Evolutionary conservation across 805 yeast genomes (phyloP).

Genomic region (Candida montana): DNA sequence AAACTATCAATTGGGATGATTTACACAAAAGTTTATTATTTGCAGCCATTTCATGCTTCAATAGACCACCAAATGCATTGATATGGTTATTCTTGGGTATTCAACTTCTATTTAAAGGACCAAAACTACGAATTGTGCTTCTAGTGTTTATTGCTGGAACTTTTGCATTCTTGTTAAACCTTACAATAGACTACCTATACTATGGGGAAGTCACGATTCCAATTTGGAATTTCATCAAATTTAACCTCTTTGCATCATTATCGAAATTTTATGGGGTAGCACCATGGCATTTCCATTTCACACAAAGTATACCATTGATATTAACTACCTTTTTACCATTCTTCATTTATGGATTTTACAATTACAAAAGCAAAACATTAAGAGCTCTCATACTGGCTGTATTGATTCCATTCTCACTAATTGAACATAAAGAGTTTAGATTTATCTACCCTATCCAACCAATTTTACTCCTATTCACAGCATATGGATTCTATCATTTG

Average conservation of each 20-base stretch:
- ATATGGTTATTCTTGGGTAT: constrained; percentile 68
- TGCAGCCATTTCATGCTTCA: constrained; percentile 60
- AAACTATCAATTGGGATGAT: constrained; percentile 11
- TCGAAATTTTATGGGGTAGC: constrained; percentile 82
- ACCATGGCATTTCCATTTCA: constrained; percentile 77
- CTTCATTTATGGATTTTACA: constrained; percentile 38
- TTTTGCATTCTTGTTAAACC: constrained; percentile 32
- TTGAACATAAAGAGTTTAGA: constrained; percentile 86
- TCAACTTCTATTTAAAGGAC: constrained; percentile 8
- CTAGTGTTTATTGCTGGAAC: constrained; percentile 21
- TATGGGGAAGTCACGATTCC: constrained; percentile 60
- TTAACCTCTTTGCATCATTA: constrained; percentile 68
- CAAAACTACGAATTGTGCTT: constrained; percentile 14
- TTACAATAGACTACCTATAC: constrained; percentile 50
- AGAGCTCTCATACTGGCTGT: constrained; percentile 38
- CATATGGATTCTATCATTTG: constrained; percentile 28
- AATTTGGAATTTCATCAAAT: constrained; percentile 60
- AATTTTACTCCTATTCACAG: constrained; percentile 47
- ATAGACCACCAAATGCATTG: constrained; percentile 80
- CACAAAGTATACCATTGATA: constrained; percentile 78
- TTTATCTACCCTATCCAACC: constrained; percentile 87
- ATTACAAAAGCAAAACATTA: constrained; percentile 20
- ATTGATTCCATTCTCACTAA: constrained; percentile 50
- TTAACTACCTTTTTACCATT: constrained; percentile 64
- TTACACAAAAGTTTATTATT: constrained; percentile 38